These are phyloP conservation scores for Suhomyces bribrorum DNA, from an alignment of 1,139 yeast species.

Conservation along the genomic window DNA sequence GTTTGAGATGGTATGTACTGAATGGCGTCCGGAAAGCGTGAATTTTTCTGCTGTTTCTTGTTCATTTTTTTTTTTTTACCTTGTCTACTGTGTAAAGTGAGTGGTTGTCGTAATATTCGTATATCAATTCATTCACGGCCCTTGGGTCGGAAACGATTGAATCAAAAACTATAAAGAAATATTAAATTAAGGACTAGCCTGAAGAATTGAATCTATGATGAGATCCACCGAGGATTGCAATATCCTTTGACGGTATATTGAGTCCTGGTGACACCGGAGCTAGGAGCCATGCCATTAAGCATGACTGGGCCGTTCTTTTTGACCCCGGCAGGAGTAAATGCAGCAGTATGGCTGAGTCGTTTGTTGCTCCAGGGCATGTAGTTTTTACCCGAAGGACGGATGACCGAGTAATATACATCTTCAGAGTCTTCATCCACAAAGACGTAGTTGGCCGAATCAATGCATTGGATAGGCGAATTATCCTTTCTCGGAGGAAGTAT, in stretches of 20 bases:
- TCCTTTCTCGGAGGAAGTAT: constrained; percentile 51
- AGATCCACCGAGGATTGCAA: constrained; percentile 51
- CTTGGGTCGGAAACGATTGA: no score
- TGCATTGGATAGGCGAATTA: constrained; percentile 27
- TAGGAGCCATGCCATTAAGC: constrained; percentile 40
- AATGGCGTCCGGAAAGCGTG: no score
- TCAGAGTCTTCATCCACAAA: constrained; percentile 17
- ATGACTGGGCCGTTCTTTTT: constrained; percentile 24
- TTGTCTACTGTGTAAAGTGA: no score
- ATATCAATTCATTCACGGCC: no score
- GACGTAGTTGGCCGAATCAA: constrained; percentile 27
- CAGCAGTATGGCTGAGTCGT: constrained; percentile 5
- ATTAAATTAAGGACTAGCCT: constrained; percentile 2
- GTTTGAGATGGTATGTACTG: no score
- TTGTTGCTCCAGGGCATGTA: constrained; percentile 43
- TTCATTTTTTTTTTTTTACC: no score
- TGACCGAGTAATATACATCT: constrained; percentile 7
- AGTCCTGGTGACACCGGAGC: constrained; percentile 38
- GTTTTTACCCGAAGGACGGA: constrained; percentile 13
- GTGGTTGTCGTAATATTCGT: no score
- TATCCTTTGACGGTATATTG: constrained; percentile 59
- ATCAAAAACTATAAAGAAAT: no score
- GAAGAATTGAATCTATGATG: constrained; percentile 6
- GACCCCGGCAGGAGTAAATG: constrained; percentile 41
- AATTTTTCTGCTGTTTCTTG: no score